Evolutionary conservation across 345 rosid species (phyloP).

Genomic region (Acer yangbiense): DNA sequence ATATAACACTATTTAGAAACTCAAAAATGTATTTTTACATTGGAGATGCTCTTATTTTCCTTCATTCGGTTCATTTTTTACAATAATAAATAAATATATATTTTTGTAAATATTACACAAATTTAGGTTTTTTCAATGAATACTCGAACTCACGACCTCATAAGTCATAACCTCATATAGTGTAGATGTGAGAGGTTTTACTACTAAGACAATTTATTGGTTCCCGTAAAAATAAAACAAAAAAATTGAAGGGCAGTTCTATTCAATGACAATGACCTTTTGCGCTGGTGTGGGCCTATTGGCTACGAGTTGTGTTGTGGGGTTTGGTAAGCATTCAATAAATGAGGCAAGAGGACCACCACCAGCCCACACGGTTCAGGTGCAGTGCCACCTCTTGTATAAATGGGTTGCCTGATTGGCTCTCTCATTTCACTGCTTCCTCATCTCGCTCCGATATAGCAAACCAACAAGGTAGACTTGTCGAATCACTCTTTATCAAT

Average conservation of each 20-base stretch:
- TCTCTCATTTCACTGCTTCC: background rate
- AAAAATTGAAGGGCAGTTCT: background rate
- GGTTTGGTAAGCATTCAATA: slow-evolving; percentile 13
- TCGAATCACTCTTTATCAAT: too few relatives aligned
- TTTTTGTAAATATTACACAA: too few relatives aligned
- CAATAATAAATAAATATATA: too few relatives aligned
- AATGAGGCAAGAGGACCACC: background rate
- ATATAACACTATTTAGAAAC: too few relatives aligned
- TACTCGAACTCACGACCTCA: too few relatives aligned
- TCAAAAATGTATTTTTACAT: too few relatives aligned
- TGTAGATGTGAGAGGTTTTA: too few relatives aligned
- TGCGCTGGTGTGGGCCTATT: background rate
- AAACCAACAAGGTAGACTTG: background rate
- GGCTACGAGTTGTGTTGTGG: background rate
- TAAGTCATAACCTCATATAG: too few relatives aligned
- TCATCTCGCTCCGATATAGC: background rate
- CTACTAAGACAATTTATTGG: too few relatives aligned
- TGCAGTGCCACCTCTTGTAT: background rate
- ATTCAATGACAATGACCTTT: background rate
- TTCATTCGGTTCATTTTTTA: background rate
- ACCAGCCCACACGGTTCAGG: background rate
- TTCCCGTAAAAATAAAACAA: too few relatives aligned
- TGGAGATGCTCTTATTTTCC: background rate
- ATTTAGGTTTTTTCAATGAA: too few relatives aligned
- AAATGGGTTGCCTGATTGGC: background rate